Evolutionary conservation across 2,329 filamentous ascomycete species (phyloP).

Genomic region (Periconia digitata): DNA sequence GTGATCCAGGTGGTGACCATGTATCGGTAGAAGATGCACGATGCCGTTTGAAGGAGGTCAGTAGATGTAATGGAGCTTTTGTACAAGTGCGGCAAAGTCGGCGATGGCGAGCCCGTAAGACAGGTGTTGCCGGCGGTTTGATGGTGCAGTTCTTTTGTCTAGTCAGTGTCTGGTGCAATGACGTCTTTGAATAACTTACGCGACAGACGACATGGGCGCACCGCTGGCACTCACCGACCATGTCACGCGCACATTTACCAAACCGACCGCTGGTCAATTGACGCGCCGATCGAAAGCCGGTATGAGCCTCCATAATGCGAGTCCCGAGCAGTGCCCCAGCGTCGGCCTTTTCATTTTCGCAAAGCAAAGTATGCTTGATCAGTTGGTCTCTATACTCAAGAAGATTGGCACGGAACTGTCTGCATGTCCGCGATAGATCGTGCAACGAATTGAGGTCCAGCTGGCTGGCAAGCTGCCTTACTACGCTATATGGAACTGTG

Average conservation of each 20-base stretch:
- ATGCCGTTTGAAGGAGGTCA: slow-evolving; percentile 38
- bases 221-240: slow-evolving; percentile 80
- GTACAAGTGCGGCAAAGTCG: slow-evolving; percentile 77
- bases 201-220: slow-evolving; percentile 80
- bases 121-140: slow-evolving; percentile 71
- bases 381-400: slow-evolving; percentile 77
- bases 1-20: slow-evolving; percentile 25
- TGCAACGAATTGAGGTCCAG: slow-evolving; percentile 89
- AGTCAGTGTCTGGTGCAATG: slow-evolving; percentile 14
- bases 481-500: slow-evolving; percentile 60
- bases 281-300: slow-evolving; percentile 15
- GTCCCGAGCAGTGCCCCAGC: slow-evolving; percentile 56
- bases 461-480: slow-evolving; percentile 70
- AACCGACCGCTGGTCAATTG: slow-evolving; percentile 65
- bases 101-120: slow-evolving; percentile 74
- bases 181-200: slow-evolving; percentile 54
- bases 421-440: slow-evolving; percentile 78
- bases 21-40: slow-evolving; percentile 23
- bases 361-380: slow-evolving; percentile 74
- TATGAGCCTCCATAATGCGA: slow-evolving; percentile 27
- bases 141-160: slow-evolving; percentile 77
- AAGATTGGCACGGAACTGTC: slow-evolving; percentile 74
- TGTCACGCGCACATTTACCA: slow-evolving; percentile 79
- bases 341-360: slow-evolving; percentile 67
- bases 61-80: slow-evolving; percentile 65